Evolutionary conservation across 495 filamentous ascomycete species (phyloP), one percentile per base, ranked within the genome.

Genomic region (Durotheca rogersii): DNA sequence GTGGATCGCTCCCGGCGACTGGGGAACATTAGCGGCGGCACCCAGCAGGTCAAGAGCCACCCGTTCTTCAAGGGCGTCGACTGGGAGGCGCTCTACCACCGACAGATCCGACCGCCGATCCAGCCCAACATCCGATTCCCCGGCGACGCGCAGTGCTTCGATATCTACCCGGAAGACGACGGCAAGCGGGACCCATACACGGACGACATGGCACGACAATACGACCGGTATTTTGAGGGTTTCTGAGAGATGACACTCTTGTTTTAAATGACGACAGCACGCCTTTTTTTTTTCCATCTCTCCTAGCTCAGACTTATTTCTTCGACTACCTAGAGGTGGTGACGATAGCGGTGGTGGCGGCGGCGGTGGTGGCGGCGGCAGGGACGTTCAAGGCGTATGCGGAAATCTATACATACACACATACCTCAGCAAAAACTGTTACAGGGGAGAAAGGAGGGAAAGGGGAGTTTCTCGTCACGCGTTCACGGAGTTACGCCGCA

Each of bases 111-210:
- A 46, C 90, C 90, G 0, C 92, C 92, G 12, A 95, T 97, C 56
- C 80, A 95, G 38, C 92, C 92, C 6, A 81, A 85, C 61, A 72
- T 97, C 23, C 76, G 84, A 19, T 86, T 85, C 51, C 79, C 87
- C 2, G 90, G 88, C 10, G 92, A 97, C 64, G 84, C 89, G 3
- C 81, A 86, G 43, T 95, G 93, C 66, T 97, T 96, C 53, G 92
- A 96, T 51, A 77, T 89, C 37, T 97, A 96, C 58, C 88, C 67
- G 19, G 79, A 77, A 60, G 73, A 84, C 62, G 72, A 79, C 58
- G 68, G 62, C 53, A 67, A 69, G 49, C 66, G 62, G 18, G 76
- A 83, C 25, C 64, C 73, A 58, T 95, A 95, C 64, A 87, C 85
- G 4, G 77, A 83, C 7, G 87, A 91, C 17, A 73, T 93, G 78